These are phyloP conservation scores for Candida arabinofermentans DNA, from an alignment of 805 yeast genomes.

Conservation along the genomic window DNA sequence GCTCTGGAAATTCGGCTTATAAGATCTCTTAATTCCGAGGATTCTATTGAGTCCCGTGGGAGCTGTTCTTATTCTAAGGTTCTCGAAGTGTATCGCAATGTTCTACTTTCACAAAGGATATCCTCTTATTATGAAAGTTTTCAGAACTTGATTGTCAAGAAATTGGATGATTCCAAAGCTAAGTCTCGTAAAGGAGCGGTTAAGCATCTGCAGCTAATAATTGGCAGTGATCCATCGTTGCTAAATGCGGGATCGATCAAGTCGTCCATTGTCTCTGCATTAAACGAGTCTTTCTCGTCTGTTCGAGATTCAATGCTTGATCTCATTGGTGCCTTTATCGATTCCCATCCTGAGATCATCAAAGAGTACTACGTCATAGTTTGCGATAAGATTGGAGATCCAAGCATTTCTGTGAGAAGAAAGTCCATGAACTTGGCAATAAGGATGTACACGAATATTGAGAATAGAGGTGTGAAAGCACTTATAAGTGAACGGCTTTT, in stretches of 20 bases:
- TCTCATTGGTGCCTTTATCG: constrained; percentile 48
- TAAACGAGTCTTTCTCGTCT: constrained; percentile 61
- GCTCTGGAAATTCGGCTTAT: background rate
- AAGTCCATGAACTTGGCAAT: constrained; percentile 52
- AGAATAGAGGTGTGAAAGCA: constrained; percentile 31
- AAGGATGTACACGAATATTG: constrained; percentile 39
- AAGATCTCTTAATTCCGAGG: background rate
- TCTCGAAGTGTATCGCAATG: constrained; percentile 14
- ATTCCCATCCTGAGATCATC: constrained; percentile 39
- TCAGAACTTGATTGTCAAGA: constrained; percentile 43
- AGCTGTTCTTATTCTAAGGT: background rate
- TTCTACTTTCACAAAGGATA: constrained; percentile 31
- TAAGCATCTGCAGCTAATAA: constrained; percentile 53
- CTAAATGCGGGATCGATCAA: constrained; percentile 48
- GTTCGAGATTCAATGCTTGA: constrained; percentile 78
- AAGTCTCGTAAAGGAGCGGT: constrained; percentile 62
- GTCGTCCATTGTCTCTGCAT: constrained; percentile 44
- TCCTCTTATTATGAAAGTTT: constrained; percentile 47
- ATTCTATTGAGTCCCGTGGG: no score
- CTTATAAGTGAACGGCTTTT: constrained; percentile 50
- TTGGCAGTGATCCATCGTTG: constrained; percentile 49
- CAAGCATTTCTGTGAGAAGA: constrained; percentile 61
- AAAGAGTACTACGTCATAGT: constrained; percentile 47
- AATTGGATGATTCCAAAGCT: constrained; percentile 45
- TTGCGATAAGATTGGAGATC: constrained; percentile 49